Percentiles rank a stretch among this genome's conserved stretches.
Conservation (phyloP, 495 filamentous ascomycete genomes). For the Aspergillus biplanus region DNA sequence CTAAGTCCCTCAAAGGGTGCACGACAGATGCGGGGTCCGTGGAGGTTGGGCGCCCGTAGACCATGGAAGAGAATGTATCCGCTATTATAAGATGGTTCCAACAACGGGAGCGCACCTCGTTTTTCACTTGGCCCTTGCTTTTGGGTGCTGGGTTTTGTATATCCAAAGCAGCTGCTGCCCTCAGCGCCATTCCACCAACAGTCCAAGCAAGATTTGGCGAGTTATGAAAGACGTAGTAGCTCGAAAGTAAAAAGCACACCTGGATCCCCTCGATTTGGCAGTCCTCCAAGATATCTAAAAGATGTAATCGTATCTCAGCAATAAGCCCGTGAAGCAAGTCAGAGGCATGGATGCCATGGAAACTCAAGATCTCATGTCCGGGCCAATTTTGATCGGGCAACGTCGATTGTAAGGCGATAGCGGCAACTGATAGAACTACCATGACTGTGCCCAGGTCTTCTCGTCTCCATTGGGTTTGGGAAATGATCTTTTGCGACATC, state of each 20-base stretch:
- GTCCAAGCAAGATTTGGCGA: constrained; percentile 28
- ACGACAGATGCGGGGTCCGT: constrained; percentile 21
- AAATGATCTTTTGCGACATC: constrained; percentile 18
- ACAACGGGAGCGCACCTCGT: constrained; percentile 24
- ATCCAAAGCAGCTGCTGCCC: neutral
- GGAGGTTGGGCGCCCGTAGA: constrained; percentile 27
- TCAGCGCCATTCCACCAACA: neutral
- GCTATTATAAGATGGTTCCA: constrained; percentile 28
- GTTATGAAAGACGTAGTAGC: constrained; percentile 26
- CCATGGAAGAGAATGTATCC: constrained; percentile 27
- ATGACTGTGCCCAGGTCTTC: constrained; percentile 25
- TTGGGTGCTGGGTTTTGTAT: neutral
- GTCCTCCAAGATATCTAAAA: constrained; percentile 25
- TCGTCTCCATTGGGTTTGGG: constrained; percentile 21
- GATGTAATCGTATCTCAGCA: constrained; percentile 23
- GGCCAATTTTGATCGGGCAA: constrained; percentile 24
- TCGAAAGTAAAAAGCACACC: constrained; percentile 23
- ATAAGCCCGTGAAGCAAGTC: constrained; percentile 18
- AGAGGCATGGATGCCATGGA: constrained; percentile 1
- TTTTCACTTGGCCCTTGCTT: constrained; percentile 9
- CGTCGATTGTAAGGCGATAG: constrained; percentile 25
- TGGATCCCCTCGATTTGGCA: constrained; percentile 27
- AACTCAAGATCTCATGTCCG: neutral
- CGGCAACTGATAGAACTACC: constrained; percentile 22
- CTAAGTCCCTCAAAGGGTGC: constrained; percentile 8